phyloP scores from a whole-genome alignment of 202 grass and related monocot species.

The Dendrocalamus latiflorus region DNA sequence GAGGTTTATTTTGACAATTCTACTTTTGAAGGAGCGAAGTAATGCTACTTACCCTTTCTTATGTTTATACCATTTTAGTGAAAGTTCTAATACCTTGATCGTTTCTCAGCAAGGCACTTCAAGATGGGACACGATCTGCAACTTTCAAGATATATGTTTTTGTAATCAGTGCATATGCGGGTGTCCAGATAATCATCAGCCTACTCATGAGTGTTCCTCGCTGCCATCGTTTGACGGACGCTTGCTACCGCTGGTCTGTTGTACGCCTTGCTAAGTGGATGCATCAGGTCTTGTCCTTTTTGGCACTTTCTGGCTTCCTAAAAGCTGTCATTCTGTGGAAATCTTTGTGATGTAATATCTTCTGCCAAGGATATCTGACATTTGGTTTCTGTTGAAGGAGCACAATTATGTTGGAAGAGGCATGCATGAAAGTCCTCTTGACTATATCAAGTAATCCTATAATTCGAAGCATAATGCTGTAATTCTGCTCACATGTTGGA shows the following conservation, averaged over 20 bases:
- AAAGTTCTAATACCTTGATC: too few relatives aligned
- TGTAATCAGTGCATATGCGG: conserved; percentile 64
- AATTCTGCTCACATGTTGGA: conserved; percentile 5
- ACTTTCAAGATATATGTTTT: conserved; percentile 90
- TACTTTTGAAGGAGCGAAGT: too few relatives aligned
- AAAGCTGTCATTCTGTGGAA: too few relatives aligned
- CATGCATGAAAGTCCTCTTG: conserved; percentile 66
- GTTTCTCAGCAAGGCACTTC: conserved; percentile 26
- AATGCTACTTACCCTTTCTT: too few relatives aligned
- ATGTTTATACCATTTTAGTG: too few relatives aligned
- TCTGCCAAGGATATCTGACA: conserved; percentile 15
- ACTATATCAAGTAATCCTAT: conserved; percentile 72
- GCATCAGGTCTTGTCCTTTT: conserved; percentile 67
- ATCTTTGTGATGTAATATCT: conserved; percentile 7
- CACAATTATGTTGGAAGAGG: conserved; percentile 82
- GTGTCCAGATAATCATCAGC: conserved; percentile 57
- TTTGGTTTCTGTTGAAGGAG: conserved; percentile 58
- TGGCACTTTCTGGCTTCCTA: background rate
- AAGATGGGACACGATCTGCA: conserved; percentile 54
- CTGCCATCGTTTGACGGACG: conserved; percentile 57
- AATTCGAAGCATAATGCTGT: background rate
- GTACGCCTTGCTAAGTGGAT: conserved; percentile 79
- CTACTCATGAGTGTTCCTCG: conserved; percentile 65
- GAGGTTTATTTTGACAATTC: too few relatives aligned
- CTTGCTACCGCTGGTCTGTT: conserved; percentile 68